These are phyloP conservation scores for Entelexis paramagnoliae DNA, from an alignment of 1,139 yeast genomes.

Conservation along the genomic window DNA sequence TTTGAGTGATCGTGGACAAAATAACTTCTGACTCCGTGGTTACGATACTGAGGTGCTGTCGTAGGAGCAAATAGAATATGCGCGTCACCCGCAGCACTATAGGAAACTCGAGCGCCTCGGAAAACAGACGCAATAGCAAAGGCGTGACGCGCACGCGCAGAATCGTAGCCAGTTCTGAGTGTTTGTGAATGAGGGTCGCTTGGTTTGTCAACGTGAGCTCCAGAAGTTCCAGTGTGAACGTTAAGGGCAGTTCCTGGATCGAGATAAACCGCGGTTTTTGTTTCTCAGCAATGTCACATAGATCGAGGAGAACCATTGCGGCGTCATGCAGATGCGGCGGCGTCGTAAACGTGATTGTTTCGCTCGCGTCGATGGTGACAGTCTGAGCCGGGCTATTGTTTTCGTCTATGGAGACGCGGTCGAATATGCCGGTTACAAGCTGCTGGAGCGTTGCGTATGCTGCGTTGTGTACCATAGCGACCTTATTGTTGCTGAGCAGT, in stretches of 20 bases:
- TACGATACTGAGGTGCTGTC: constrained; percentile 50
- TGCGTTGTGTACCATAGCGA: constrained; percentile 74
- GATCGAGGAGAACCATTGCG: constrained; percentile 54
- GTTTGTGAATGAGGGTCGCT: constrained; percentile 43
- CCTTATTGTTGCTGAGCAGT: constrained; percentile 57
- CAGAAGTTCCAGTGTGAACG: constrained; percentile 67
- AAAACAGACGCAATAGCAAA: constrained; percentile 53
- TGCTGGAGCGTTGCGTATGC: constrained; percentile 92
- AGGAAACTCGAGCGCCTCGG: constrained; percentile 51
- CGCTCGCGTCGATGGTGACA: constrained; percentile 28
- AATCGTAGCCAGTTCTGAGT: constrained; percentile 54
- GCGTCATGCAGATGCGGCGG: constrained; percentile 58
- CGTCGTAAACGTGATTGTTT: constrained; percentile 31
- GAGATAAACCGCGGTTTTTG: constrained; percentile 45
- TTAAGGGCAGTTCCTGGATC: constrained; percentile 48
- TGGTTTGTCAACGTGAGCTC: constrained; percentile 61
- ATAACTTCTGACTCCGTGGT: constrained; percentile 75
- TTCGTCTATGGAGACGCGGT: constrained; percentile 38
- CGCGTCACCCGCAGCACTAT: constrained; percentile 65
- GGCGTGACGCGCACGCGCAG: constrained; percentile 65
- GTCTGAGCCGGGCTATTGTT: constrained; percentile 30
- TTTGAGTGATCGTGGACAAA: constrained; percentile 59
- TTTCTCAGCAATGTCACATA: constrained; percentile 57
- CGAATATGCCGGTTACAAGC: constrained; percentile 64
- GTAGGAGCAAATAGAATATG: constrained; percentile 50